Percentiles rank a stretch among this genome's conserved stretches.
Conservation (phyloP, 306 rosid species). For the Castanea crenata region DNA sequence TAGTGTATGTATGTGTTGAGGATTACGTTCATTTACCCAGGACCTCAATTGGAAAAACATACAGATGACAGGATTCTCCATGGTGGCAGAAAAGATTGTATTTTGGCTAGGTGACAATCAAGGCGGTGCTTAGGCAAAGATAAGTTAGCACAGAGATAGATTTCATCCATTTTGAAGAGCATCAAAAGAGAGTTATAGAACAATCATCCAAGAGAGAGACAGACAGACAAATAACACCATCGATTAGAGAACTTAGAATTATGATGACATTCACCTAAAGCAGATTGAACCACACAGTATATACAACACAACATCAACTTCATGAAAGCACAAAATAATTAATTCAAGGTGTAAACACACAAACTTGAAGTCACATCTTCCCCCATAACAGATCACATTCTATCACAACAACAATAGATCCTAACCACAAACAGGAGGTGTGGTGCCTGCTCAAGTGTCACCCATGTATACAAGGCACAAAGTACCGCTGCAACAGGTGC, state of each 20-base stretch:
- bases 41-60: too few species aligned
- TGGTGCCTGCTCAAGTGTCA: too few species aligned
- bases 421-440: too few species aligned
- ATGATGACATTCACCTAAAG: too few species aligned
- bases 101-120: background rate
- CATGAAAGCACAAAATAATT: too few species aligned
- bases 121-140: background rate
- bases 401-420: too few species aligned
- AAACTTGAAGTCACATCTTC: background rate
- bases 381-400: background rate
- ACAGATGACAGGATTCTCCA: too few species aligned
- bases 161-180: background rate
- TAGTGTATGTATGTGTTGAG: background rate
- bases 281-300: too few species aligned
- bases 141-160: background rate
- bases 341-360: background rate
- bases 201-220: background rate
- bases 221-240: background rate
- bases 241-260: background rate
- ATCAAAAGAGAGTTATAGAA: background rate
- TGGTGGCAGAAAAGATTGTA: background rate
- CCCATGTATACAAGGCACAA: too few species aligned
- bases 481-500: background rate
- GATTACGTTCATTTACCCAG: background rate
- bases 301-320: too few species aligned